A percentile compares a stretch with the other conserved stretches of the same genome.
Evolutionary conservation across 306 rosid genomes (phyloP).

Genomic region (Malus asiatica): DNA sequence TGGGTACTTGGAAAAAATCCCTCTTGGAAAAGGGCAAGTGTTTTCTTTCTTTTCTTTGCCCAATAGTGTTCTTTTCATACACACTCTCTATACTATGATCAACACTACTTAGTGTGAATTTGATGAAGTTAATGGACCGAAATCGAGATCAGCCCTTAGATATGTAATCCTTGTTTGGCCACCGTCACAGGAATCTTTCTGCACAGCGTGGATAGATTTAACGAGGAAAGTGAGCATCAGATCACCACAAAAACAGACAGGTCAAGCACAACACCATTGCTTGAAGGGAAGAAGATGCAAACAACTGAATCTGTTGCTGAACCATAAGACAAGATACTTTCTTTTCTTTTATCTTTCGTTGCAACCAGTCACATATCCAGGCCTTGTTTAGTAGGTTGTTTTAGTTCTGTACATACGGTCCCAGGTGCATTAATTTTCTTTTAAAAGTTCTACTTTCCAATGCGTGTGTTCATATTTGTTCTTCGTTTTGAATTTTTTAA

Average conservation of each 20-base stretch:
- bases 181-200: slow-evolving; percentile 57
- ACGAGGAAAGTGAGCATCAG: slow-evolving; percentile 43
- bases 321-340: slow-evolving; percentile 5
- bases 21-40: background rate
- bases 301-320: slow-evolving; percentile 25
- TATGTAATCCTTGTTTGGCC: background rate
- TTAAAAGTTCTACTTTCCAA: background rate
- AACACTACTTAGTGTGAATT: background rate
- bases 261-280: slow-evolving; percentile 48
- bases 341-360: background rate
- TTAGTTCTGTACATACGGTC: slow-evolving; percentile 34
- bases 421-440: background rate
- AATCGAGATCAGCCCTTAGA: background rate
- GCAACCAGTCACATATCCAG: background rate
- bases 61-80: background rate
- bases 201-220: slow-evolving; percentile 46
- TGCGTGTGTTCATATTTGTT: background rate
- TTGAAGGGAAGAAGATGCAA: slow-evolving; percentile 32
- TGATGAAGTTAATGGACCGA: background rate
- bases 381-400: background rate
- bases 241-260: slow-evolving; percentile 19
- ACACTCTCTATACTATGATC: background rate
- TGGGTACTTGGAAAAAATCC: too few relatives aligned
- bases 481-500: background rate
- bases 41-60: background rate